These are phyloP conservation scores for Phytomonas sp. DNA, from an alignment of 208 protist genomes.

Conservation along the genomic window DNA sequence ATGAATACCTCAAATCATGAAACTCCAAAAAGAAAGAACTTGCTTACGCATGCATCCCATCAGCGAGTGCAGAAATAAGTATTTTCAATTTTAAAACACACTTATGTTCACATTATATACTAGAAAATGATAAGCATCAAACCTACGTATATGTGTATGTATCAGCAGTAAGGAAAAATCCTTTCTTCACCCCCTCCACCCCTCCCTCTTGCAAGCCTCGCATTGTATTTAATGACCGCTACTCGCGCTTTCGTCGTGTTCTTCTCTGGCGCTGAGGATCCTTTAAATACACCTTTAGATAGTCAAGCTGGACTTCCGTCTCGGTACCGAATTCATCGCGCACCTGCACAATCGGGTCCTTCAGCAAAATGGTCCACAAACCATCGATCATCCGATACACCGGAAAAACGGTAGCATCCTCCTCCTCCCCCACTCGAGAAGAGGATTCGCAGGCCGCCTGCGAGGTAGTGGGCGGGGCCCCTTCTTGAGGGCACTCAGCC, in stretches of 20 bases:
- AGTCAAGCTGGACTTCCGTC: slow-evolving; percentile 65
- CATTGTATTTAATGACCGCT: background rate
- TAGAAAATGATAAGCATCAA: background rate
- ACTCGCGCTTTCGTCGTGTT: slow-evolving; percentile 7
- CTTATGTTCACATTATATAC: background rate
- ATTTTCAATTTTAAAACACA: background rate
- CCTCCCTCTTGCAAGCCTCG: background rate
- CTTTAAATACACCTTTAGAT: slow-evolving; percentile 50
- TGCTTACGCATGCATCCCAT: background rate
- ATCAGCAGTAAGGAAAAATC: background rate
- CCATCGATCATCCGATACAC: slow-evolving; percentile 64
- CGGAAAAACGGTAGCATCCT: slow-evolving; percentile 29
- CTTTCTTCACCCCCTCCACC: background rate
- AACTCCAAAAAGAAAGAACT: slow-evolving; percentile 1
- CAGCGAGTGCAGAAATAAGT: background rate
- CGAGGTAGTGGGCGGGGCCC: background rate
- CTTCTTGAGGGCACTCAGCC: too few relatives aligned
- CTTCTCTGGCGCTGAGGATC: slow-evolving; percentile 11
- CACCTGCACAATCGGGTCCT: slow-evolving; percentile 60
- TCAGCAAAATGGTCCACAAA: slow-evolving; percentile 80
- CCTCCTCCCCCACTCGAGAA: background rate
- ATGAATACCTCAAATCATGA: background rate
- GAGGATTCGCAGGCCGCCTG: background rate
- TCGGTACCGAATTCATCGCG: slow-evolving; percentile 44
- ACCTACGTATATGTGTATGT: background rate